A percentile compares a stretch with the other conserved stretches of the same genome.
Evolutionary conservation across 495 filamentous ascomycete species (phyloP).

Genomic region (Neurospora cerealis): DNA sequence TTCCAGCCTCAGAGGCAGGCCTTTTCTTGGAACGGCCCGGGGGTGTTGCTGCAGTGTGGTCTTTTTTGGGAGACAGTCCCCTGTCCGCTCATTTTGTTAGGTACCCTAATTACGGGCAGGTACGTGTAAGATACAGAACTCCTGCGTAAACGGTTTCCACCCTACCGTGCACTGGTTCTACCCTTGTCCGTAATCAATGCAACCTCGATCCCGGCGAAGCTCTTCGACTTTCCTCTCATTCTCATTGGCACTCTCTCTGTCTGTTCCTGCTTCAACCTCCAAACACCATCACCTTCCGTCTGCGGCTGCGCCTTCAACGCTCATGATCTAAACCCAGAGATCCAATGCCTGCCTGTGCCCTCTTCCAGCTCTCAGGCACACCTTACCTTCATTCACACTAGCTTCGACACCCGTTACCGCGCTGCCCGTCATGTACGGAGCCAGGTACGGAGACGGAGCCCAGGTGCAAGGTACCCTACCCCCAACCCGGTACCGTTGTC

Average conservation of each 20-base stretch:
- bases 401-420: not conserved
- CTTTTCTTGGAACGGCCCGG: not conserved
- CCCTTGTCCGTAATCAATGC: not conserved
- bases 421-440: not conserved
- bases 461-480: not conserved
- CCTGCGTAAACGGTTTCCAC: not conserved
- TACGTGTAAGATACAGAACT: not conserved
- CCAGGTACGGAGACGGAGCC: not conserved
- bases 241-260: not conserved
- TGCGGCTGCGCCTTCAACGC: not conserved
- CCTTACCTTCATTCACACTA: not conserved
- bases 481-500: not conserved
- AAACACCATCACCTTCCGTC: not conserved
- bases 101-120: not conserved
- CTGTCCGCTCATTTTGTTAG: not conserved
- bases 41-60: not conserved
- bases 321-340: not conserved
- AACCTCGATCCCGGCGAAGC: not conserved
- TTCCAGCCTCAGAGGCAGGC: not conserved
- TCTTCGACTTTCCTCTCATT: not conserved
- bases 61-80: not conserved
- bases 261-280: not conserved
- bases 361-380: not conserved
- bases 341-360: not conserved
- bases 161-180: too few relatives aligned